Evolutionary conservation across 805 yeast species (phyloP).

Genomic region (Yamadazyma olivae): DNA sequence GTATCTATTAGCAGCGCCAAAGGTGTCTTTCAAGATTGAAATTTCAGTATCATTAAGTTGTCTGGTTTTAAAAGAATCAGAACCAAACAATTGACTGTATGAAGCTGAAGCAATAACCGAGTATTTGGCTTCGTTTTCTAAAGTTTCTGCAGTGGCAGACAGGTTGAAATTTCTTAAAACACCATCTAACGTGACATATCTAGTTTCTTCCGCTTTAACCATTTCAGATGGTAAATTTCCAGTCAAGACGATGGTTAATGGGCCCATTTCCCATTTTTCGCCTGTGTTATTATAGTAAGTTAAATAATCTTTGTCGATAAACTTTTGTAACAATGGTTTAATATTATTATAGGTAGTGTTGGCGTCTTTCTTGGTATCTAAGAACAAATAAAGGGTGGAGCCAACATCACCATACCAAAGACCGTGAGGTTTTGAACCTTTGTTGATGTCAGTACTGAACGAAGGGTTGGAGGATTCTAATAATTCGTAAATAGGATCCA

Average conservation of each 20-base stretch:
- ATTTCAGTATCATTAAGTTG: constrained; percentile 31
- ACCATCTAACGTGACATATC: constrained; percentile 52
- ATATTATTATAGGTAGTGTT: constrained; percentile 44
- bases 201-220: constrained; percentile 19
- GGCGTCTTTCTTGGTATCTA: constrained; percentile 62
- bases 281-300: constrained; percentile 43
- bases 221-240: constrained; percentile 57
- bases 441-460: constrained; percentile 14
- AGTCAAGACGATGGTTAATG: constrained; percentile 61
- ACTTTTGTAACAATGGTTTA: constrained; percentile 42
- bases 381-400: constrained; percentile 57
- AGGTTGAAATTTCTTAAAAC: constrained; percentile 36
- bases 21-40: constrained; percentile 17
- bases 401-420: constrained; percentile 42
- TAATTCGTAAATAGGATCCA: constrained; percentile 48
- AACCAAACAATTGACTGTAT: constrained; percentile 25
- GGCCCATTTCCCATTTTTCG: constrained; percentile 41
- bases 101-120: constrained; percentile 47
- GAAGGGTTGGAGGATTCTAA: constrained; percentile 47
- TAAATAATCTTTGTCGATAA: constrained; percentile 50
- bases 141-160: constrained; percentile 19
- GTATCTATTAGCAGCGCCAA: constrained; percentile 45
- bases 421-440: constrained; percentile 20
- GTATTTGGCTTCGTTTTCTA: constrained; percentile 22
- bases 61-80: constrained; percentile 14